Evolutionary conservation across 2,329 filamentous ascomycete species (phyloP).

Genomic region (Phyllosticta paracitricarpa): DNA sequence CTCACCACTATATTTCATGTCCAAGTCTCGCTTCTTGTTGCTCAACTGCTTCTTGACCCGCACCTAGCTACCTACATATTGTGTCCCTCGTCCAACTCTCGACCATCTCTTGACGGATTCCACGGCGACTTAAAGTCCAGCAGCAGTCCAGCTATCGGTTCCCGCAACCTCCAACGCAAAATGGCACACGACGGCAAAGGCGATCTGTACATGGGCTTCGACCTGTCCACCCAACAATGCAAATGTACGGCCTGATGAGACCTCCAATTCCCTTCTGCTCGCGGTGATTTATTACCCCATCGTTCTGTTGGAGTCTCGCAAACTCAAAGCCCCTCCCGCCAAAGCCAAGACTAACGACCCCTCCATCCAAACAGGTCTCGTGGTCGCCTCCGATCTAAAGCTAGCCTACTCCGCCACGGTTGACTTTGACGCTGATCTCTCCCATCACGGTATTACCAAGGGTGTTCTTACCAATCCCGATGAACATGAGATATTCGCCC

Average conservation of each 20-base stretch:
- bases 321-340: not conserved
- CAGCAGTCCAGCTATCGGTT: not conserved
- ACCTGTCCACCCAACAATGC: slow-evolving; percentile 92
- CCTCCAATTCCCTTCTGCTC: not conserved
- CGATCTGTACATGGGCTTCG: slow-evolving; percentile 78
- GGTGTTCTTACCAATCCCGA: slow-evolving; percentile 74
- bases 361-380: slow-evolving; percentile 51
- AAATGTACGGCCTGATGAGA: slow-evolving; percentile 52
- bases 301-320: not conserved
- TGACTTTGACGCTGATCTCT: slow-evolving; percentile 85
- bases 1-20: not conserved
- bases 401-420: slow-evolving; percentile 80
- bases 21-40: not conserved
- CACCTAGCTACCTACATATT: not conserved
- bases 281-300: not conserved
- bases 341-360: slow-evolving; percentile 11
- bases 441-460: slow-evolving; percentile 61
- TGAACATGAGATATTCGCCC: slow-evolving; percentile 84
- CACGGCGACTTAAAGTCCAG: not conserved
- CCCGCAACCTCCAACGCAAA: not conserved
- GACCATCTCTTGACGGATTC: not conserved
- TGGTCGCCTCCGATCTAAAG: slow-evolving; percentile 72
- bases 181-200: slow-evolving; percentile 1
- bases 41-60: slow-evolving; percentile 3
- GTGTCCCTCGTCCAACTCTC: not conserved